Evolutionary conservation across 352 stramenopile species (phyloP), one percentile per base, ranked within the genome.

Genomic region (Phytophthora pini): DNA sequence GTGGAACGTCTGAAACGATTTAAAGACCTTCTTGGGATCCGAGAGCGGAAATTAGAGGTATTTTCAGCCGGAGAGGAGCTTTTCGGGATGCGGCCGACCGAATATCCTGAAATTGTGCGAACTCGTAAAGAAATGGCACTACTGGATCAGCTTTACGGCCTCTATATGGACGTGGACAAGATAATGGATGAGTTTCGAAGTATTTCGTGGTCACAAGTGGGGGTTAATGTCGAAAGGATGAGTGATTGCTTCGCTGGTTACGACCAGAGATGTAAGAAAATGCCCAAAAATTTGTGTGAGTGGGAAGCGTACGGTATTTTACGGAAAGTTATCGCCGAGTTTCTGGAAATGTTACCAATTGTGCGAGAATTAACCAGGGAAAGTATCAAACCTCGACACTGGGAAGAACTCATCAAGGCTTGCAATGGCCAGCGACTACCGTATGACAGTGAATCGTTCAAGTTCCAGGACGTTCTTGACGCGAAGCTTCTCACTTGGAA

Each of bases 111-210:
- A 38, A 68, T 98, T n/a, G 56, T 82, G 3, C 91, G 93, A 38
- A 97, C 88, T 17, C 87, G 89, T 15, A 97, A 97, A 57, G 92
- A 97, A 67, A 65, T 97, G 44, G 66, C 69, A 15, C 61, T 97
- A 2, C 56, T 97, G 22, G 90, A 97, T 47, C 88, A 96, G 57
- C 73, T 98, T 6, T 97, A 97, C 31, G 78, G 76, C 10, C 74
- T 98, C 1, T 97, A 95, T 58, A 88, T 95, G 77, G 91, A 98
- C 56, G 89, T 97, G 1, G 75, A 90, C 40, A 72, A 74, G 24
- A 88, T 80, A 1, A 80, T 95, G 48, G 84, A 95, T 8, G 77
- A 87, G 57, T 94, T 89, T 54, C 71, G 77, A 11, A 46, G 31
- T 4, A 73, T 96, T 38, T 32, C 72, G 11, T 97, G 90, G 88